Conservation (phyloP, 2,329 filamentous ascomycete species). For the Dryadomyces quercus-mongolicae region DNA sequence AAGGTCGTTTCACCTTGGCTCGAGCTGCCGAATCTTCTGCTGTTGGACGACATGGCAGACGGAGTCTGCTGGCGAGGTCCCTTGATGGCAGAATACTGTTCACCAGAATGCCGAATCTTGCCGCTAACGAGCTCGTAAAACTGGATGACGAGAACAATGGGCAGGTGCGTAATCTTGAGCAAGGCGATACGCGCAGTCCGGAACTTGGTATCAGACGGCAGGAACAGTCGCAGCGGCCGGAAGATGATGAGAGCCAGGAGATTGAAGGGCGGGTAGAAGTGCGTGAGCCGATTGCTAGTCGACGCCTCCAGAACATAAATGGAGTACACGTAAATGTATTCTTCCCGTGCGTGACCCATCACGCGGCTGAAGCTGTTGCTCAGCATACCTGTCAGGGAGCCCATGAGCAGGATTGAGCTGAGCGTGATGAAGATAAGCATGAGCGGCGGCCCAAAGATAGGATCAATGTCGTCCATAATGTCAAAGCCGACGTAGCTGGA, state of each 20-base stretch:
- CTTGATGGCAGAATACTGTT: constrained; percentile 36
- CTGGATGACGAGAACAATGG: constrained; percentile 57
- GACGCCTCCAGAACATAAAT: constrained; percentile 54
- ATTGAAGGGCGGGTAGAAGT: constrained; percentile 63
- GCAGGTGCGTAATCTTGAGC: constrained; percentile 52
- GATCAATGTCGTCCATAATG: constrained; percentile 48
- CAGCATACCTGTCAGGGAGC: constrained; percentile 65
- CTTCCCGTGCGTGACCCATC: constrained; percentile 54
- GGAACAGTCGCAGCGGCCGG: constrained; percentile 57
- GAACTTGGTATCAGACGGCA: constrained; percentile 50
- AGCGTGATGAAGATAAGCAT: constrained; percentile 66
- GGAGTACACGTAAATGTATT: constrained; percentile 68
- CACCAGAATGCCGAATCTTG: constrained; percentile 21
- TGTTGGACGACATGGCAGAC: background rate
- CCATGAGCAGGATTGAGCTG: constrained; percentile 68
- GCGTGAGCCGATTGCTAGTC: constrained; percentile 55
- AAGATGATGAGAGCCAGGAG: constrained; percentile 60
- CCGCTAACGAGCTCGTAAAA: constrained; percentile 46
- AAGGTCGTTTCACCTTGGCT: background rate
- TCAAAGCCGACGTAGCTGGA: constrained; percentile 65
- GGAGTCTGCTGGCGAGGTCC: constrained; percentile 23
- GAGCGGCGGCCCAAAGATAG: constrained; percentile 42
- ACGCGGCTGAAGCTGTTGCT: constrained; percentile 61
- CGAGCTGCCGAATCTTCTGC: background rate
- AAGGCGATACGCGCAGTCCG: constrained; percentile 48